These are phyloP conservation scores for Elsinoe necatrix DNA, from an alignment of 2,329 filamentous ascomycete genomes.

Conservation along the genomic window DNA sequence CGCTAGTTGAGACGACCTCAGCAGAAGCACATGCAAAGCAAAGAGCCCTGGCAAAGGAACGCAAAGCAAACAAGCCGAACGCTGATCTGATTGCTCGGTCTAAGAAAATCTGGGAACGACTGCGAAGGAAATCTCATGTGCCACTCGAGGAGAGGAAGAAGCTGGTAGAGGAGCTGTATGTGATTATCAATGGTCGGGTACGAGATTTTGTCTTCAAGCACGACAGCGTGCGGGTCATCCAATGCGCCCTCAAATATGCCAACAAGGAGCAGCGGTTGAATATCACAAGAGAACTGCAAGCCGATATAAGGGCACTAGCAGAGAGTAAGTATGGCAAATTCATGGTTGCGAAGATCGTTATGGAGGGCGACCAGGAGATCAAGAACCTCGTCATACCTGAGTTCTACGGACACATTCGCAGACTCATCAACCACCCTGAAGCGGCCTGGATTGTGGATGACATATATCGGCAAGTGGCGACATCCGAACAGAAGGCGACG, in stretches of 20 bases:
- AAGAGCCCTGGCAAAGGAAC: constrained; percentile 76
- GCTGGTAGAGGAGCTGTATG: constrained; percentile 81
- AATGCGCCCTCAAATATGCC: constrained; percentile 94
- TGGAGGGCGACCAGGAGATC: constrained; percentile 78
- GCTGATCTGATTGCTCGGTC: constrained; percentile 79
- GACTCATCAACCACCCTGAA: constrained; percentile 91
- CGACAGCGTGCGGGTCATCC: constrained; percentile 90
- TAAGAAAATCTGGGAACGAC: constrained; percentile 94
- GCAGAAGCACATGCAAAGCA: constrained; percentile 90
- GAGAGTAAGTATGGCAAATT: constrained; percentile 98
- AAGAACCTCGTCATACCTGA: constrained; percentile 84
- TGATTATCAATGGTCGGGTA: constrained; percentile 81
- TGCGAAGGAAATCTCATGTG: constrained; percentile 89
- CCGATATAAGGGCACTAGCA: constrained; percentile 73
- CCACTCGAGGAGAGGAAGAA: constrained; percentile 79
- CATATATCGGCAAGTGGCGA: constrained; percentile 83
- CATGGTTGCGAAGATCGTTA: constrained; percentile 86
- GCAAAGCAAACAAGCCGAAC: constrained; percentile 86
- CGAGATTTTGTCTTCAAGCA: constrained; percentile 98
- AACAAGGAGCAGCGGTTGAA: constrained; percentile 73
- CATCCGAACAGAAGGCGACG: constrained; percentile 72
- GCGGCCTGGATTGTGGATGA: constrained; percentile 97
- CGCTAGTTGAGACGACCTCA: constrained; percentile 46
- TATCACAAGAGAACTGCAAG: constrained; percentile 80
- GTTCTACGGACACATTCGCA: constrained; percentile 88